Percentiles rank a stretch among this genome's conserved stretches.
Evolutionary conservation across 306 rosid species (phyloP).

Genomic region (Fragaria vesca): DNA sequence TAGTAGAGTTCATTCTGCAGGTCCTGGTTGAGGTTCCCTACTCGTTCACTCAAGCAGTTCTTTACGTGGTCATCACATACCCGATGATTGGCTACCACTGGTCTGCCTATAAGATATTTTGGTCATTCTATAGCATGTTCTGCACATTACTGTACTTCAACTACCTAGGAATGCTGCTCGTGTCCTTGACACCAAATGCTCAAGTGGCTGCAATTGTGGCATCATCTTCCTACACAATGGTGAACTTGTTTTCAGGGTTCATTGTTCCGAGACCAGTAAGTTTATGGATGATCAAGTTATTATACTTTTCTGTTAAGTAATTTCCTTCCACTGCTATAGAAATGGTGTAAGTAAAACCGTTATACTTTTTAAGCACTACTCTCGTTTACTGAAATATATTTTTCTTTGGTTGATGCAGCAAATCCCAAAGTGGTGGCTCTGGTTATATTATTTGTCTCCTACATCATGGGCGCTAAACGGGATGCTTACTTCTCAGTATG

Average conservation of each 20-base stretch:
- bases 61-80: slow-evolving; percentile 52
- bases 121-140: slow-evolving; percentile 58
- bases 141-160: slow-evolving; percentile 46
- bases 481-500: slow-evolving; percentile 59
- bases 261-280: slow-evolving; percentile 58
- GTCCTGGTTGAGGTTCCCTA: slow-evolving; percentile 66
- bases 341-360: too few species aligned
- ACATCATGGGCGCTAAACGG: slow-evolving; percentile 62
- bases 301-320: background rate
- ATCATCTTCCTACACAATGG: slow-evolving; percentile 46
- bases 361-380: background rate
- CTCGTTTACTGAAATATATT: background rate
- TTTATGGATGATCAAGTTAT: background rate
- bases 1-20: slow-evolving; percentile 31
- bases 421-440: slow-evolving; percentile 77
- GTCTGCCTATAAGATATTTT: slow-evolving; percentile 54
- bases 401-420: slow-evolving; percentile 41
- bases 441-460: slow-evolving; percentile 62
- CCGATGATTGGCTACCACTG: slow-evolving; percentile 54
- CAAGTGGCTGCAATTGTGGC: slow-evolving; percentile 55
- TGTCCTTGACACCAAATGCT: slow-evolving; percentile 58
- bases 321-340: background rate
- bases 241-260: slow-evolving; percentile 58
- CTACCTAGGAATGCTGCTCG: slow-evolving; percentile 63
- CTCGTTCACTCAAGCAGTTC: slow-evolving; percentile 38